Percentiles rank a stretch among this genome's conserved stretches.
Evolutionary conservation across 345 rosid genomes (phyloP).

Genomic region (Raphanus sativus): DNA sequence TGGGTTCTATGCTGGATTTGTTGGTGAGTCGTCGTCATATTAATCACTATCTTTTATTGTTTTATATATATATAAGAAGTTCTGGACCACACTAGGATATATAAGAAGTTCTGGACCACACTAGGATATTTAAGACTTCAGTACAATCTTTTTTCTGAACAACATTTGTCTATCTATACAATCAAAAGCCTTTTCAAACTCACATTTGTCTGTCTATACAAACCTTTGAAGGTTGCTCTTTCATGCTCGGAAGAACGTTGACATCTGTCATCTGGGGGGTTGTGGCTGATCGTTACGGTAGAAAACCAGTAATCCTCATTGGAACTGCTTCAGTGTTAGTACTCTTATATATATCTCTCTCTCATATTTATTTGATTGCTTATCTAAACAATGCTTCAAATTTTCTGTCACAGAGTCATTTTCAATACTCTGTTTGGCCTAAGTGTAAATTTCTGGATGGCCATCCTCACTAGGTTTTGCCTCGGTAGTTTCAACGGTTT

Average conservation of each 20-base stretch:
- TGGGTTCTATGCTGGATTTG: slow-evolving; percentile 83
- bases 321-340: slow-evolving; percentile 81
- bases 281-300: slow-evolving; percentile 85
- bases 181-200: neutral
- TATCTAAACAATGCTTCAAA: neutral
- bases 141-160: too few species aligned
- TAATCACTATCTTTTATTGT: neutral
- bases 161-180: too few species aligned
- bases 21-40: slow-evolving; percentile 50
- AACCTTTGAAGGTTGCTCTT: slow-evolving; percentile 62
- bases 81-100: neutral
- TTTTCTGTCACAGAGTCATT: slow-evolving; percentile 57
- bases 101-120: neutral
- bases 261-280: slow-evolving; percentile 89
- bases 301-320: slow-evolving; percentile 79
- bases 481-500: slow-evolving; percentile 87
- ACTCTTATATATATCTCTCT: neutral
- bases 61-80: neutral
- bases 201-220: neutral
- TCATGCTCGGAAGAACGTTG: slow-evolving; percentile 87
- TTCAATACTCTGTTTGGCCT: slow-evolving; percentile 93
- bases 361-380: neutral
- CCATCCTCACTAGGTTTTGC: slow-evolving; percentile 75
- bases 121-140: neutral
- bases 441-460: slow-evolving; percentile 93